These are phyloP conservation scores for Botrytis hyacinthi DNA, from an alignment of 2,329 filamentous ascomycete genomes.

Conservation along the genomic window DNA sequence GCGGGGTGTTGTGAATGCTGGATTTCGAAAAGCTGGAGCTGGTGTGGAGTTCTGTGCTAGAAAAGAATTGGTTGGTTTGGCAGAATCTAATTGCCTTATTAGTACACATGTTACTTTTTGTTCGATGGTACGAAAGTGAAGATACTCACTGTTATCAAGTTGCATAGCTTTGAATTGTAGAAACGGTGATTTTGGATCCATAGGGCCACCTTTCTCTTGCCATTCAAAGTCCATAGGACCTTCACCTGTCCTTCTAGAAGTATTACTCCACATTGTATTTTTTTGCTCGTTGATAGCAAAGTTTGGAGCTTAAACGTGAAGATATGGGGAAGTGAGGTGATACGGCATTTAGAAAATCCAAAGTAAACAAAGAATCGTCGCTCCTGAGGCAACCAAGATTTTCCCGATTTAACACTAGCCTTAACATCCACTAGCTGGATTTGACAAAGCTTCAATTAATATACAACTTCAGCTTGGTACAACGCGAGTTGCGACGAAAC, in stretches of 20 bases:
- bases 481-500: slow-evolving; percentile 10
- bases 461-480: slow-evolving; percentile 4
- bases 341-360: not conserved
- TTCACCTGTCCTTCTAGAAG: slow-evolving; percentile 57
- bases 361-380: slow-evolving; percentile 22
- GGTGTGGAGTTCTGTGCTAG: slow-evolving; percentile 49
- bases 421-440: not conserved
- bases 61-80: slow-evolving; percentile 43
- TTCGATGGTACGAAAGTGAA: not conserved
- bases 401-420: slow-evolving; percentile 23
- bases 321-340: not conserved
- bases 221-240: slow-evolving; percentile 68
- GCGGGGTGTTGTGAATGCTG: slow-evolving; percentile 62
- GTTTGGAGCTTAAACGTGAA: slow-evolving; percentile 5
- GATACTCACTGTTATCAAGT: slow-evolving; percentile 32
- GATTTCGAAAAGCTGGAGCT: slow-evolving; percentile 57
- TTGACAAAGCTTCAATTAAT: slow-evolving; percentile 11
- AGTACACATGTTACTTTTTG: not conserved
- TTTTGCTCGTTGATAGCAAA: not conserved
- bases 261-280: slow-evolving; percentile 38
- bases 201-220: slow-evolving; percentile 51
- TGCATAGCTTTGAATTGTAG: slow-evolving; percentile 46
- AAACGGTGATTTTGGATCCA: slow-evolving; percentile 62
- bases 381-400: slow-evolving; percentile 23
- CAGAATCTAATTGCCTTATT: slow-evolving; percentile 37